These are phyloP conservation scores for Candolleomyces efflorescens DNA, from an alignment of 768 basidiomycete genomes.

Conservation along the genomic window DNA sequence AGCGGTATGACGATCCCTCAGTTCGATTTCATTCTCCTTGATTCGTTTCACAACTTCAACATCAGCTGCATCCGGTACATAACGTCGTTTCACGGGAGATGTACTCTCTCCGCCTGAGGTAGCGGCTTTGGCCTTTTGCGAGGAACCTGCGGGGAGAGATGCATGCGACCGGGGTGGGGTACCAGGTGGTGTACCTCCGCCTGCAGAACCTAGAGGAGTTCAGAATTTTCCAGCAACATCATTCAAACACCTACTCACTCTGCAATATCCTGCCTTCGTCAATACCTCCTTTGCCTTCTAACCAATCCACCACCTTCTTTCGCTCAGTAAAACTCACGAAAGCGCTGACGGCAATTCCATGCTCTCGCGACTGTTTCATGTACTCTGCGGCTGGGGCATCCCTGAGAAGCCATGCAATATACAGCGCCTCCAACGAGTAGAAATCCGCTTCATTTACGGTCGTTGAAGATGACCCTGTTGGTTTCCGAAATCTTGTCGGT, in stretches of 20 bases:
- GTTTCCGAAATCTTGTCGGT: constrained; percentile 76
- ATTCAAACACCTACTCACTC: not conserved
- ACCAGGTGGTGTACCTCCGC: constrained; percentile 51
- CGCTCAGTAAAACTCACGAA: constrained; percentile 87
- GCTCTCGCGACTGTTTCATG: constrained; percentile 78
- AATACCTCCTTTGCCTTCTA: constrained; percentile 45
- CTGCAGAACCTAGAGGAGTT: constrained; percentile 7
- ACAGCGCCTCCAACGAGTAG: constrained; percentile 77
- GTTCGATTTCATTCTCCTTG: constrained; percentile 67
- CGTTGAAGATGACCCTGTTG: constrained; percentile 33
- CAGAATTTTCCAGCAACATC: not conserved
- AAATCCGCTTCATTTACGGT: constrained; percentile 40
- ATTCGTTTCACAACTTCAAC: constrained; percentile 86
- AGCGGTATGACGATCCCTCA: constrained; percentile 78
- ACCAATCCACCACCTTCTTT: constrained; percentile 81
- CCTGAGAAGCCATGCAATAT: constrained; percentile 76
- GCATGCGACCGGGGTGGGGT: constrained; percentile 31
- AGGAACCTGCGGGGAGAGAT: constrained; percentile 23
- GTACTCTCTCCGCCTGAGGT: constrained; percentile 28
- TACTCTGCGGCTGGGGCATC: constrained; percentile 82
- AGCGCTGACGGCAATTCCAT: constrained; percentile 58
- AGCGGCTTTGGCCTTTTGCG: not conserved
- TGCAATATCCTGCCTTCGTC: constrained; percentile 5
- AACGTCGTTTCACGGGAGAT: constrained; percentile 66
- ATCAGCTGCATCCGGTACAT: constrained; percentile 75